Base-by-base conservation (phyloP, 768 basidiomycete genomes). In the Lentinula sp. region DNA sequence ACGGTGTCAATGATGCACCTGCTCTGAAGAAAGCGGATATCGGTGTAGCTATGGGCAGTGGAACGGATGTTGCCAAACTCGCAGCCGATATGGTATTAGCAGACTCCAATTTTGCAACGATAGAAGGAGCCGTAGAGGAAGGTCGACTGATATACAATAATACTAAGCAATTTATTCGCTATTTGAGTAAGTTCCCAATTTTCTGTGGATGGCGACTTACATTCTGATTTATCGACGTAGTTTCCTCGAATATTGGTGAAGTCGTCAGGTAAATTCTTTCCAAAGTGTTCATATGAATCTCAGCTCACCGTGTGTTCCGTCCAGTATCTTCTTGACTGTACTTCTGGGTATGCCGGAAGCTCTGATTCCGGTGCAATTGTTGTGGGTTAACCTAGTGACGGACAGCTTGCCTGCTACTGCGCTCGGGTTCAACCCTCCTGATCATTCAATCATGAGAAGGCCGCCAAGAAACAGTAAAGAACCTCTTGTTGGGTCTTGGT, bases 311-410 rank as follows among this genome's bases (percentile, higher is more conserved):
- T 42, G 61, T 69, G 71, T 80, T 34, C 13, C 51, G 39, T 58
- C 8, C 57, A 80, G 91, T 72, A 99, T 99, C 75, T 99, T 99
- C 81, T 76, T 98, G 66, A 98, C 97, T 2, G 95, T 98, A 28
- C 80, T 98, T 52, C 80, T 99, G 63, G 96, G 97, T 70, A 98
- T 98, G 96, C 96, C 96, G n/a, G 96, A 98, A 73, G 96, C 97
- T 56, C 78, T 99, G 59, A 98, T 98, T 68, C 95, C 95, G 46
- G 95, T 98, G 15, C 96, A 99, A 81, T 80, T 99, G 46, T 87
- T 99, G 57, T 98, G 95, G 94, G 95, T 98, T 70, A 99, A 98
- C 75, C 78, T 98, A 60, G 94, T 98, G 65, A 98, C 95, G 56
- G 95, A 97, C 77, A 92, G 93, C 76, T 79, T 97, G 45, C 96